Percentiles rank a stretch among this genome's conserved stretches.
Evolutionary conservation across 2,329 filamentous ascomycete species (phyloP).

Genomic region (Fusarium paranaense): DNA sequence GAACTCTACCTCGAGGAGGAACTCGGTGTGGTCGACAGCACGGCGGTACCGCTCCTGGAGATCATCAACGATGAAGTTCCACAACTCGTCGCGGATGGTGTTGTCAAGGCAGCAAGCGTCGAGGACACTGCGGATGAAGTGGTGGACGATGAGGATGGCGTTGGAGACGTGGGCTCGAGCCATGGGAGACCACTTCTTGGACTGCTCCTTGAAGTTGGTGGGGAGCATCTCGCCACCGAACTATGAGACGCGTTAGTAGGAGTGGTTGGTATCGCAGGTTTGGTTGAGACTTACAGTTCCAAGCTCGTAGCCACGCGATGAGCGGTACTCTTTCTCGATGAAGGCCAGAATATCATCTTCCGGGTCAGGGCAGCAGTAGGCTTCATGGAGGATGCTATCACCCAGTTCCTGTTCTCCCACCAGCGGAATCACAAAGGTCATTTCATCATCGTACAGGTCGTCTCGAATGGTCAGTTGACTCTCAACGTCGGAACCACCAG

Average conservation of each 20-base stretch:
- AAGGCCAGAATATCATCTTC: slow-evolving; percentile 51
- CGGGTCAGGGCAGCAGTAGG: slow-evolving; percentile 29
- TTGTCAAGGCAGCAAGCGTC: slow-evolving; percentile 56
- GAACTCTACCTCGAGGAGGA: slow-evolving; percentile 57
- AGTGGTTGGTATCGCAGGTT: no score
- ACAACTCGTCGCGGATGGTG: slow-evolving; percentile 56
- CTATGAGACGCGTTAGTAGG: slow-evolving; percentile 15
- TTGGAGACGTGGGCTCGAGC: slow-evolving; percentile 62
- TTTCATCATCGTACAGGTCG: slow-evolving; percentile 27
- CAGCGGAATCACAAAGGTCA: slow-evolving; percentile 15
- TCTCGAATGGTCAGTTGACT: slow-evolving; percentile 2
- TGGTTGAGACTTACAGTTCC: slow-evolving; percentile 57
- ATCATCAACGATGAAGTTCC: slow-evolving; percentile 58
- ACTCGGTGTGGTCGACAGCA: slow-evolving; percentile 61
- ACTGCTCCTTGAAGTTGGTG: slow-evolving; percentile 63
- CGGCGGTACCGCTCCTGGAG: slow-evolving; percentile 58
- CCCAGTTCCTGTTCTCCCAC: slow-evolving; percentile 22
- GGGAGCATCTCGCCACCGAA: slow-evolving; percentile 56
- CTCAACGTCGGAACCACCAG: background rate
- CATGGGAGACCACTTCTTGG: slow-evolving; percentile 63
- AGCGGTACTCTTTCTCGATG: slow-evolving; percentile 53
- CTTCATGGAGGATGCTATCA: slow-evolving; percentile 44
- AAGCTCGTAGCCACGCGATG: slow-evolving; percentile 62
- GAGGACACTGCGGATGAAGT: slow-evolving; percentile 61
- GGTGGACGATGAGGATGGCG: slow-evolving; percentile 63